These are phyloP conservation scores for Ambrosiella cleistominuta DNA, from an alignment of 2,329 filamentous ascomycete genomes.

Conservation along the genomic window DNA sequence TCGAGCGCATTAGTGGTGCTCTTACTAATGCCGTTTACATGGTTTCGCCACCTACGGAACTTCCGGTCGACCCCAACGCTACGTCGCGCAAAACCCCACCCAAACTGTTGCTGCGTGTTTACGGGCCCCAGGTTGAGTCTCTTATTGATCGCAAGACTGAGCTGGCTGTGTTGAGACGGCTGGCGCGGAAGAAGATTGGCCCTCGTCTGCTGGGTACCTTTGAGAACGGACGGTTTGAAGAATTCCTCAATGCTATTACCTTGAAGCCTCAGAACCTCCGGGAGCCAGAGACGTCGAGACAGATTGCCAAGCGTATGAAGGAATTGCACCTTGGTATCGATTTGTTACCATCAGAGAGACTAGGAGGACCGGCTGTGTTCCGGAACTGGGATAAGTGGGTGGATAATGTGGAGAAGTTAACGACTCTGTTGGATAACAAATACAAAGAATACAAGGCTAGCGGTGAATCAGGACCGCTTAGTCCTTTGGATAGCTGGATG, in stretches of 20 bases:
- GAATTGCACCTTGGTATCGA: conserved; percentile 92
- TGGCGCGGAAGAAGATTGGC: conserved; percentile 84
- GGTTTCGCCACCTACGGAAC: conserved; percentile 53
- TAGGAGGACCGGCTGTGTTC: conserved; percentile 68
- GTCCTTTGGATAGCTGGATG: conserved; percentile 39
- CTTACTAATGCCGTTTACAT: conserved; percentile 95
- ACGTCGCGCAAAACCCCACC: conserved; percentile 23
- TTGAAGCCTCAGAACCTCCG: conserved; percentile 62
- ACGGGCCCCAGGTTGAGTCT: conserved; percentile 87
- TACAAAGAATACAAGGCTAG: conserved; percentile 28
- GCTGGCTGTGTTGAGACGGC: conserved; percentile 64
- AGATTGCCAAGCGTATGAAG: conserved; percentile 94
- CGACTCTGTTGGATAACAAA: conserved; percentile 39
- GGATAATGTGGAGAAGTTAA: conserved; percentile 42
- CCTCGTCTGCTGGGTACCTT: conserved; percentile 84
- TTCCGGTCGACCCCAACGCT: conserved; percentile 21
- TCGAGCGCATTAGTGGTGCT: conserved; percentile 71
- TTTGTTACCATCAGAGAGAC: conserved; percentile 57
- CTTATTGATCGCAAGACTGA: conserved; percentile 89
- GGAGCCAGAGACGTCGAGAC: conserved; percentile 64
- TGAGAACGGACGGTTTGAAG: conserved; percentile 84
- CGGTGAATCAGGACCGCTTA: conserved; percentile 8
- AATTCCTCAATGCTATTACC: conserved; percentile 74
- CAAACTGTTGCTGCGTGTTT: conserved; percentile 78
- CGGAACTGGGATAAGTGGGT: conserved; percentile 93